These are phyloP conservation scores for Chytridium lagenaria DNA, from an alignment of 371 early-diverging fungal species.

Conservation along the genomic window DNA sequence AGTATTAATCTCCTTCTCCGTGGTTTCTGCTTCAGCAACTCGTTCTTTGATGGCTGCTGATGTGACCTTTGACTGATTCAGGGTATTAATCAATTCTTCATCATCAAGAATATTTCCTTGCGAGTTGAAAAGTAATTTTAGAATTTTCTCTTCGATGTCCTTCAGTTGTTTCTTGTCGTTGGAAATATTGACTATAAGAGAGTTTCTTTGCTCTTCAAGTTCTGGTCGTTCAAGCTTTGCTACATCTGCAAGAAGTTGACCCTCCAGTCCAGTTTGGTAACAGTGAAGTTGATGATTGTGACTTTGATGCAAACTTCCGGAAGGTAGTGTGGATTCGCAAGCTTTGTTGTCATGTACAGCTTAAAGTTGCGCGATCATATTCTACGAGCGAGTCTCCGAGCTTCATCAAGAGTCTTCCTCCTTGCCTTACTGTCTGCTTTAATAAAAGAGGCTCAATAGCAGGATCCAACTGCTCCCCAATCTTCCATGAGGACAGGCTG, in stretches of 20 bases:
- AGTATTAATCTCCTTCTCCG: slow-evolving; percentile 62
- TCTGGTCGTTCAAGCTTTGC: slow-evolving; percentile 62
- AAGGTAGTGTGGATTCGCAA: slow-evolving; percentile 64
- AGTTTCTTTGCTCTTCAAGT: slow-evolving; percentile 63
- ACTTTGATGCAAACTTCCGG: slow-evolving; percentile 68
- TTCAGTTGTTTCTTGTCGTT: slow-evolving; percentile 61
- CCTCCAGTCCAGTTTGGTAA: slow-evolving; percentile 59
- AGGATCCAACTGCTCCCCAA: slow-evolving; percentile 61
- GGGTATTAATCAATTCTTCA: slow-evolving; percentile 63
- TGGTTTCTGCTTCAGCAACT: slow-evolving; percentile 57
- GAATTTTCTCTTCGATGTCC: slow-evolving; percentile 65
- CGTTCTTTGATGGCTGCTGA: slow-evolving; percentile 64
- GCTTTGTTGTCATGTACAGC: slow-evolving; percentile 63
- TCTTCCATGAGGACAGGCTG: slow-evolving; percentile 62
- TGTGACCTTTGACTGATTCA: slow-evolving; percentile 66
- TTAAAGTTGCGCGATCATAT: slow-evolving; percentile 64
- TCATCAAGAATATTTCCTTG: slow-evolving; percentile 66
- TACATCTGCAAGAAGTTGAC: slow-evolving; percentile 65
- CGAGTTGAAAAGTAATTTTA: slow-evolving; percentile 60
- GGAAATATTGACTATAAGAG: slow-evolving; percentile 59
- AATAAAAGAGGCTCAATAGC: slow-evolving; percentile 60
- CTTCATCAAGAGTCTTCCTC: slow-evolving; percentile 59
- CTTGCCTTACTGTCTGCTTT: slow-evolving; percentile 60
- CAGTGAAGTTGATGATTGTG: slow-evolving; percentile 67
- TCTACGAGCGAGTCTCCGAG: slow-evolving; percentile 63